phyloP scores from a whole-genome alignment of 371 early-diverging fungal species.

The Syncephalastrum racemosum region DNA sequence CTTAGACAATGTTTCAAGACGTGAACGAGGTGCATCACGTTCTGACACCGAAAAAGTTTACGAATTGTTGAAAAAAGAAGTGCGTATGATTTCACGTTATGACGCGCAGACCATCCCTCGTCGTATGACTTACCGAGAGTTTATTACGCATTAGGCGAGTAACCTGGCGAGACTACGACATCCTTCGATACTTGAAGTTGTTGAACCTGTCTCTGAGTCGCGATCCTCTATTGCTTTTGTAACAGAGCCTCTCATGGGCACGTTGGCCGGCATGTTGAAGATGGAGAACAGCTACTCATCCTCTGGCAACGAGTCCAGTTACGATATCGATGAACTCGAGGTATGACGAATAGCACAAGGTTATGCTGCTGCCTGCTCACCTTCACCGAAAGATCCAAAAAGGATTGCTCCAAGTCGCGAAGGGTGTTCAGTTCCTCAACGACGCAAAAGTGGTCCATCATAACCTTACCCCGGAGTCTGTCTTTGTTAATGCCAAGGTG shows the following conservation, averaged over 20 bases:
- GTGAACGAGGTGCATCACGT: constrained; percentile 47
- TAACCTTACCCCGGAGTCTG: constrained; percentile 72
- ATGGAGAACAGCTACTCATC: constrained; percentile 50
- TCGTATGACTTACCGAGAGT: background rate
- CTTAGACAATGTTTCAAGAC: constrained; percentile 55
- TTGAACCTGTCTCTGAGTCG: constrained; percentile 80
- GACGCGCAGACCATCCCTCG: constrained; percentile 3
- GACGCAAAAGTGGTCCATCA: constrained; percentile 80
- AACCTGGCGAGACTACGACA: constrained; percentile 81
- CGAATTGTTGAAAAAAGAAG: constrained; percentile 68
- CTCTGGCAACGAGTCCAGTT: constrained; percentile 34
- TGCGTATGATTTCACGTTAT: constrained; percentile 5
- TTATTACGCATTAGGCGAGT: constrained; percentile 42
- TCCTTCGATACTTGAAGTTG: constrained; percentile 79
- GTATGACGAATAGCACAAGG: constrained; percentile 20
- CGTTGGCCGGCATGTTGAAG: constrained; percentile 66
- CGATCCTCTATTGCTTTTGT: constrained; percentile 76
- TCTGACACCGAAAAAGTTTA: constrained; percentile 58
- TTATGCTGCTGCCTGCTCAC: background rate
- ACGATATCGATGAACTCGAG: constrained; percentile 79
- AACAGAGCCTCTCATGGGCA: constrained; percentile 73
- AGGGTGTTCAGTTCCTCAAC: constrained; percentile 73
- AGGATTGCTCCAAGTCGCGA: constrained; percentile 79
- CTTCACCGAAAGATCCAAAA: constrained; percentile 65
- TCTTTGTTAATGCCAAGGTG: constrained; percentile 78